Base-by-base conservation (phyloP, 2,329 filamentous ascomycete genomes). In the Fusarium lyarnte region DNA sequence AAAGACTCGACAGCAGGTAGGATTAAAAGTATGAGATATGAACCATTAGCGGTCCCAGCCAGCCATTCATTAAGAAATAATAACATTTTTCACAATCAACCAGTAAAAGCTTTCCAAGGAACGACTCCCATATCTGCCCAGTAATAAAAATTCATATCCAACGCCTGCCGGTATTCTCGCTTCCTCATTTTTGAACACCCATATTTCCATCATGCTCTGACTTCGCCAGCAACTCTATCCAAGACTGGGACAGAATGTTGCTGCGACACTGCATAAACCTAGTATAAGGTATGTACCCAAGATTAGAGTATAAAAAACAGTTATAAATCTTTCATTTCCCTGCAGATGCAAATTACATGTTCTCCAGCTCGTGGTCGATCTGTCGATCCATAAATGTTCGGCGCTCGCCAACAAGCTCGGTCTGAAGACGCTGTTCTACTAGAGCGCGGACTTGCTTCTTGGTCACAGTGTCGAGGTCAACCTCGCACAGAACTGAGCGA, bases 381-480 rank as follows among this genome's bases (percentile, higher is more conserved):
- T 95, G 93, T 75, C 91, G 88, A 84, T 98, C 95, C 85, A 98
- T 90, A 84, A 97, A 98, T 21, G 91, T 91, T 80, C 93, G 91
- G 81, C 94, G 92, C 82, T 98, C 95, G 27, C 94, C 95, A 1
- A 89, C 87, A 64, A 98, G 87, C 81, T 97, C 94, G 8, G 93
- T 95, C 84, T 98, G 95, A 70, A 99, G 84, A 77, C 95, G 90
- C 85, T 98, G 94, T 84, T 99, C 96, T 17, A 97, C 94, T 47
- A 98, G 87, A 7, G 93, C 95, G 55, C 93, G 89, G 63, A 96
- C 92, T 84, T 98, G 95, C 85, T 99, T 99, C 90, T 98, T 99
- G 11, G 96, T 99, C 52, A 98, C 94, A n/a, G 89, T 95, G 81
- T 99, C 96, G 45, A 99, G 87, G 81, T 99, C 95, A 2, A 98